Conservation (phyloP, 805 yeast genomes). For the Scheffersomyces coipomensis region DNA sequence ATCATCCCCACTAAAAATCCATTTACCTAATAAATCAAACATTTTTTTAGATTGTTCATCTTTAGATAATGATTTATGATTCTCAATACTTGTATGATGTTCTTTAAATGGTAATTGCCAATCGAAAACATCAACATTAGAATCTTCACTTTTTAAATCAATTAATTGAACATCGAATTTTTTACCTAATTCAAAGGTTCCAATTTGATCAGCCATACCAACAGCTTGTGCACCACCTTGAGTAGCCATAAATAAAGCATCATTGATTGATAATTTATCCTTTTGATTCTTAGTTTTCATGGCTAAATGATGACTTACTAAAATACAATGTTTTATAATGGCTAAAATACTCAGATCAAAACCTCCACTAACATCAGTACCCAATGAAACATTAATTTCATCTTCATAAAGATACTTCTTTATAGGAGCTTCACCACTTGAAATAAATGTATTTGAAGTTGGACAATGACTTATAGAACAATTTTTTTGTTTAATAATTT, state of each 20-base stretch:
- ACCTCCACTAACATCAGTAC: slow-evolving; percentile 45
- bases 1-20: slow-evolving; percentile 95
- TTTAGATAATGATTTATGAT: not conserved
- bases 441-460: slow-evolving; percentile 79
- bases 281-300: slow-evolving; percentile 38
- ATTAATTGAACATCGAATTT: slow-evolving; percentile 81
- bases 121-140: slow-evolving; percentile 71
- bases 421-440: slow-evolving; percentile 88
- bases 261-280: slow-evolving; percentile 59
- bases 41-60: slow-evolving; percentile 18
- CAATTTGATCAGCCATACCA: slow-evolving; percentile 54
- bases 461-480: slow-evolving; percentile 93
- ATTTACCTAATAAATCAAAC: slow-evolving; percentile 68
- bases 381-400: slow-evolving; percentile 71
- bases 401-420: slow-evolving; percentile 59
- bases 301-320: slow-evolving; percentile 41
- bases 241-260: slow-evolving; percentile 80
- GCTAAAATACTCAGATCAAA: slow-evolving; percentile 38
- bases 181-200: slow-evolving; percentile 75
- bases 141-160: slow-evolving; percentile 51
- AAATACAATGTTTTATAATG: slow-evolving; percentile 29
- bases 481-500: slow-evolving; percentile 49
- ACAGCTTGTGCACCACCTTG: slow-evolving; percentile 85
- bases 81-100: slow-evolving; percentile 10
- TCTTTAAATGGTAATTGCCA: slow-evolving; percentile 56